Conservation (phyloP, 1,284 basidiomycete genomes). For the Quambalaria eucalypti region DNA sequence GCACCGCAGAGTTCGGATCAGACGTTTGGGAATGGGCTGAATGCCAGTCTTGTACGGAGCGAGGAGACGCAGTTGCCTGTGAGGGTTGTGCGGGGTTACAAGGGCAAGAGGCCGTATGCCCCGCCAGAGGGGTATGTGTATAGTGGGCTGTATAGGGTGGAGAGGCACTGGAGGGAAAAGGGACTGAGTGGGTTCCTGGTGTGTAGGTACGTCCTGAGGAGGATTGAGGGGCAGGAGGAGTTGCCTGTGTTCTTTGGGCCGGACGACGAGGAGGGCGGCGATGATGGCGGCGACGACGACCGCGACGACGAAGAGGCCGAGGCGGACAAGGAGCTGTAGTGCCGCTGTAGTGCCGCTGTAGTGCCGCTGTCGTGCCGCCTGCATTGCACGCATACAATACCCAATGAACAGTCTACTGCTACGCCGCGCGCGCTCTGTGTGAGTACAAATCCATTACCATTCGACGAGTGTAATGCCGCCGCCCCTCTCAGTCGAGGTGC, state of each 20-base stretch:
- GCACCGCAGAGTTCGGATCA: conserved; percentile 72
- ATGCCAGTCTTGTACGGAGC: conserved; percentile 60
- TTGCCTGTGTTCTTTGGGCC: neutral
- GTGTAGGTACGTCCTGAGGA: conserved; percentile 5
- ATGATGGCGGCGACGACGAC: neutral
- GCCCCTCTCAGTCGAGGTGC: neutral
- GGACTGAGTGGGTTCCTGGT: conserved; percentile 18
- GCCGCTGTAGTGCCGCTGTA: neutral
- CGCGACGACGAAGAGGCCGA: neutral
- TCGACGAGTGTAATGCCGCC: neutral
- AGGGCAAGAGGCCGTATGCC: conserved; percentile 53
- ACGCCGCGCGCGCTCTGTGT: neutral
- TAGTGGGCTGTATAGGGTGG: conserved; percentile 69
- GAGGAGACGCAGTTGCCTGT: conserved; percentile 65
- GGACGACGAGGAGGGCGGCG: neutral
- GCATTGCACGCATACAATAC: neutral
- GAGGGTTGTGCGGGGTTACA: conserved; percentile 71
- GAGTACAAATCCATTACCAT: neutral
- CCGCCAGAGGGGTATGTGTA: conserved; percentile 60
- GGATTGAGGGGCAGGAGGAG: neutral
- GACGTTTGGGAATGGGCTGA: conserved; percentile 62
- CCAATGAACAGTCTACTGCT: neutral
- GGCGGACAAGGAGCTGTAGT: neutral
- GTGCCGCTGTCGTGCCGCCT: neutral
- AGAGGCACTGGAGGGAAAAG: conserved; percentile 37